These are phyloP conservation scores for Leptographium flavum DNA, from an alignment of 2,329 filamentous ascomycete genomes.

Conservation along the genomic window DNA sequence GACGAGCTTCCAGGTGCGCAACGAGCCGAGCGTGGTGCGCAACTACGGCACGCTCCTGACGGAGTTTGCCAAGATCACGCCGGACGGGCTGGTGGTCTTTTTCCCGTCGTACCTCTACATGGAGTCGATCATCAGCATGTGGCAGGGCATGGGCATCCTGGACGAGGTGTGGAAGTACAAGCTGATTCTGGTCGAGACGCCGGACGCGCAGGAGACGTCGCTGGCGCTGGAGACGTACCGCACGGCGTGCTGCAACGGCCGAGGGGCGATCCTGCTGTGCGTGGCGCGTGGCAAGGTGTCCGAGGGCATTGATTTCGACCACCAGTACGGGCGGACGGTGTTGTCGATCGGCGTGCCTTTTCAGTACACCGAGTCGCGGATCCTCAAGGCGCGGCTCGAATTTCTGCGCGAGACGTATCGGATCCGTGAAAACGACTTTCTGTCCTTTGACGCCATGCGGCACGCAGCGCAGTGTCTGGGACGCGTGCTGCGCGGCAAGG, in stretches of 20 bases:
- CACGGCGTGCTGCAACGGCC: slow-evolving; percentile 92
- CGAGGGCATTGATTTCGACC: slow-evolving; percentile 97
- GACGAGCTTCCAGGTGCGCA: slow-evolving; percentile 87
- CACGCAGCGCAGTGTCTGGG: slow-evolving; percentile 94
- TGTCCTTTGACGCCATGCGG: slow-evolving; percentile 99
- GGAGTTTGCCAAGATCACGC: slow-evolving; percentile 91
- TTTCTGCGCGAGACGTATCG: slow-evolving; percentile 95
- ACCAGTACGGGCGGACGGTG: slow-evolving; percentile 93
- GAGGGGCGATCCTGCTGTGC: slow-evolving; percentile 83
- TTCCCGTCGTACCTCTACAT: slow-evolving; percentile 98
- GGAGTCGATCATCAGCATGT: slow-evolving; percentile 98
- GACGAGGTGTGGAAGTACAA: slow-evolving; percentile 99
- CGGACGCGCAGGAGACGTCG: slow-evolving; percentile 92
- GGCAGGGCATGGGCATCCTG: slow-evolving; percentile 96
- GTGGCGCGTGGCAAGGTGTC: slow-evolving; percentile 95
- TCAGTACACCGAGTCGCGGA: slow-evolving; percentile 96
- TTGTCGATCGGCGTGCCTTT: slow-evolving; percentile 94
- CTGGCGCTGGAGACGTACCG: slow-evolving; percentile 92
- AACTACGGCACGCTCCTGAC: slow-evolving; percentile 91
- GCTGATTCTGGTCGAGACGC: slow-evolving; percentile 92
- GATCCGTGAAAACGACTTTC: slow-evolving; percentile 91
- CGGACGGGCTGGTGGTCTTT: slow-evolving; percentile 97
- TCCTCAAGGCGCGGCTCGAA: slow-evolving; percentile 86
- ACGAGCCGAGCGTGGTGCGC: slow-evolving; percentile 89
- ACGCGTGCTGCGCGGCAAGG: slow-evolving; percentile 86